phyloP scores from a whole-genome alignment of 495 filamentous ascomycete genomes.

The Trichoderma reesei region DNA sequence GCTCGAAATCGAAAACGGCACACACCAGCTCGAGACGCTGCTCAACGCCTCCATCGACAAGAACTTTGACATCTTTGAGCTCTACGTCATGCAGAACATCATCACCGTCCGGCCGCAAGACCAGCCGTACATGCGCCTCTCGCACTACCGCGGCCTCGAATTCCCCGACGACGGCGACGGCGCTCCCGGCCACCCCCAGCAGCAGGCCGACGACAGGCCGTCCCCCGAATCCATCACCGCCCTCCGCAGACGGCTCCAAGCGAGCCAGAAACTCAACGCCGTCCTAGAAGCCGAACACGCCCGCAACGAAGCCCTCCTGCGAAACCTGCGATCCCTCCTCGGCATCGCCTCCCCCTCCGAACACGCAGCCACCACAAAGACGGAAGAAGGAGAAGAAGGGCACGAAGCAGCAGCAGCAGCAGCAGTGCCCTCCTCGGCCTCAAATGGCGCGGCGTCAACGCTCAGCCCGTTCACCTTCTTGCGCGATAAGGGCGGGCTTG shows the following conservation, averaged over 20 bases:
- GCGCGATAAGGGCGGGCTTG: slow-evolving; percentile 30
- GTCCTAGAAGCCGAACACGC: slow-evolving; percentile 63
- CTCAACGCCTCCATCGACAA: slow-evolving; percentile 90
- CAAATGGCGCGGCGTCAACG: not conserved
- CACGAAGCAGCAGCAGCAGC: slow-evolving; percentile 6
- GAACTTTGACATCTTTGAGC: slow-evolving; percentile 93
- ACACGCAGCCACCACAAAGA: slow-evolving; percentile 14
- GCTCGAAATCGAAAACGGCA: slow-evolving; percentile 77
- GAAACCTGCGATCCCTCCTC: slow-evolving; percentile 51
- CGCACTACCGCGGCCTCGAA: slow-evolving; percentile 64
- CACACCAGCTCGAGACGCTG: slow-evolving; percentile 91
- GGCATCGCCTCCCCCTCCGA: slow-evolving; percentile 12
- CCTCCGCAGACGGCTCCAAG: slow-evolving; percentile 67
- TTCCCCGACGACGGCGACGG: slow-evolving; percentile 12
- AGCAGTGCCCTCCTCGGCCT: no score
- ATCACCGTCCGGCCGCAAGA: slow-evolving; percentile 63
- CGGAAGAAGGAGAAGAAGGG: slow-evolving; percentile 18
- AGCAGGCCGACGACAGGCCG: slow-evolving; percentile 33
- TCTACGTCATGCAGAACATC: slow-evolving; percentile 84
- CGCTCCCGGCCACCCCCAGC: slow-evolving; percentile 9
- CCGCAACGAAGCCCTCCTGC: slow-evolving; percentile 65
- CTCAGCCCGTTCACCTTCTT: slow-evolving; percentile 41
- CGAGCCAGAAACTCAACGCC: slow-evolving; percentile 68
- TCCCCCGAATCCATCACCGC: slow-evolving; percentile 55
- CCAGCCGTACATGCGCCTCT: slow-evolving; percentile 60